Evolutionary conservation across 108 stramenopile species (phyloP).

Genomic region (Tribonema minus): DNA sequence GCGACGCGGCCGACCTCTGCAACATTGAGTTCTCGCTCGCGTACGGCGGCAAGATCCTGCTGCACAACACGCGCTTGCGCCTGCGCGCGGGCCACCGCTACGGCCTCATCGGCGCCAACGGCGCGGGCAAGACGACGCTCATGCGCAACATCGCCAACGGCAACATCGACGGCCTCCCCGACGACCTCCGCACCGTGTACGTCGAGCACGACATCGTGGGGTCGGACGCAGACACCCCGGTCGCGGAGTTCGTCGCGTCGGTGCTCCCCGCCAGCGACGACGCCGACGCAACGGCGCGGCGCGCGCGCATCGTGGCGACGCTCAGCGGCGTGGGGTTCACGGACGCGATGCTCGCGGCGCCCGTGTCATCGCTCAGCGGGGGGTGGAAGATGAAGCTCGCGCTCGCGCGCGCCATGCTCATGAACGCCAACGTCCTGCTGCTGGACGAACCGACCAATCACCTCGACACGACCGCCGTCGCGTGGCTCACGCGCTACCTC

Average conservation of each 20-base stretch:
- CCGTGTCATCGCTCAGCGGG: slow-evolving; percentile 23
- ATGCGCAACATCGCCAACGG: slow-evolving; percentile 98
- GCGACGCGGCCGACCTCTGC: slow-evolving; percentile 85
- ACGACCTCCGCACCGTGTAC: slow-evolving; percentile 91
- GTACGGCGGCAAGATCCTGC: slow-evolving; percentile 98
- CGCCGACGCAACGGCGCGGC: no score
- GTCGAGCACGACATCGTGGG: slow-evolving; percentile 98
- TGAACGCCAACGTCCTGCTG: slow-evolving; percentile 76
- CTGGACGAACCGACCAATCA: slow-evolving; percentile 79
- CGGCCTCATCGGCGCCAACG: slow-evolving; percentile 92
- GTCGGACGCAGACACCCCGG: slow-evolving; percentile 60
- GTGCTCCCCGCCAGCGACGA: no score
- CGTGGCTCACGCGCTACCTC: slow-evolving; percentile 74
- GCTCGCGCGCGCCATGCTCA: slow-evolving; percentile 73
- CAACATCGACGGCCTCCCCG: slow-evolving; percentile 97
- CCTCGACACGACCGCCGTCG: slow-evolving; percentile 70
- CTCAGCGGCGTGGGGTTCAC: slow-evolving; percentile 28
- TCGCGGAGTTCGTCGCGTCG: slow-evolving; percentile 67
- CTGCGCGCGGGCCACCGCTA: slow-evolving; percentile 84
- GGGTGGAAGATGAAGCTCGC: slow-evolving; percentile 63
- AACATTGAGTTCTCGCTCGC: slow-evolving; percentile 98
- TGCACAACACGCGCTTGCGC: slow-evolving; percentile 98
- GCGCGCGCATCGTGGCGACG: slow-evolving; percentile 15
- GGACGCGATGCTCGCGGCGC: slow-evolving; percentile 14
- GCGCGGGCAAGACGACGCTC: slow-evolving; percentile 96